These are phyloP conservation scores for Blastobotrys ciferrii DNA, from an alignment of 1,139 yeast species.

Conservation along the genomic window DNA sequence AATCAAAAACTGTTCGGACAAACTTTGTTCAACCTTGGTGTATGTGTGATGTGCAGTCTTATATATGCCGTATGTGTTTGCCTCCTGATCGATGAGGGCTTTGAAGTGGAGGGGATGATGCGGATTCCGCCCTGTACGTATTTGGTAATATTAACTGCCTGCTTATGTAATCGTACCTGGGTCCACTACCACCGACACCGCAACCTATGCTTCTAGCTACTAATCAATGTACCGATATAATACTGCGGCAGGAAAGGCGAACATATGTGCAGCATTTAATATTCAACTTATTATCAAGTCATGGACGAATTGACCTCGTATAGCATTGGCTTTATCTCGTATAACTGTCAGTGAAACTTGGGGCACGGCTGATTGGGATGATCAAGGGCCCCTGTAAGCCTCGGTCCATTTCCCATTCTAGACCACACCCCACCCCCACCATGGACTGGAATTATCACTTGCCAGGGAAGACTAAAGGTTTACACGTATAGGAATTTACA, in stretches of 20 bases:
- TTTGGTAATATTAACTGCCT: neutral
- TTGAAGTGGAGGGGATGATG: neutral
- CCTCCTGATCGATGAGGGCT: neutral
- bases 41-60: neutral
- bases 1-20: neutral
- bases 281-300: too few relatives aligned
- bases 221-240: too few relatives aligned
- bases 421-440: neutral
- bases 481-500: too few relatives aligned
- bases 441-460: neutral
- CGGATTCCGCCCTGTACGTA: neutral
- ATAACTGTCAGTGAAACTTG: neutral
- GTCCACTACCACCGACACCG: neutral
- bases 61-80: neutral
- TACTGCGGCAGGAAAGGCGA: too few relatives aligned
- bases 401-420: neutral
- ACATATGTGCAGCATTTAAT: too few relatives aligned
- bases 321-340: neutral
- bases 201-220: too few relatives aligned
- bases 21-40: neutral
- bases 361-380: neutral
- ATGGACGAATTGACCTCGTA: neutral
- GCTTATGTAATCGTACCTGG: conserved; percentile 4
- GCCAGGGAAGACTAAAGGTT: neutral
- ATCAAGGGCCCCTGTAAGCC: neutral